Percentiles rank a stretch among this genome's conserved stretches.
Conservation (phyloP, 805 yeast genomes). For the Starmera dryadoides region DNA sequence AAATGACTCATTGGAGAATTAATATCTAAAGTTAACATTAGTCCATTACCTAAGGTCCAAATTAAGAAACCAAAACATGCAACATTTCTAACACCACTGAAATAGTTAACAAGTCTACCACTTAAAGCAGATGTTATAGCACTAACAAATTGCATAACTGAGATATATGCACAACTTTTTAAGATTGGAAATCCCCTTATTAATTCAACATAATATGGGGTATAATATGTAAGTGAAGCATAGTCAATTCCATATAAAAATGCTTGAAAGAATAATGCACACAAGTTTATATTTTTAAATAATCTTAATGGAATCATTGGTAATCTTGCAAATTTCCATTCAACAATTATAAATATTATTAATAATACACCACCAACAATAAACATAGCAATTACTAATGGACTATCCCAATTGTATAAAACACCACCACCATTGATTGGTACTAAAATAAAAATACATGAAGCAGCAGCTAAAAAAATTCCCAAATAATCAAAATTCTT, state of each 20-base stretch:
- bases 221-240: constrained; percentile 37
- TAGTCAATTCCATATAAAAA: constrained; percentile 44
- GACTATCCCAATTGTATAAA: constrained; percentile 46
- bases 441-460: constrained; percentile 40
- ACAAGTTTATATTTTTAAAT: constrained; percentile 28
- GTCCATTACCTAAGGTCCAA: constrained; percentile 24
- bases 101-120: constrained; percentile 30
- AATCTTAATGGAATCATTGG: constrained; percentile 48
- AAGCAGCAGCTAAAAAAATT: constrained; percentile 37
- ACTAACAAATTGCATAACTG: constrained; percentile 38
- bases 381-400: constrained; percentile 32
- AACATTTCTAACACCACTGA: constrained; percentile 3
- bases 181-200: constrained; percentile 29
- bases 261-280: constrained; percentile 28
- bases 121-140: constrained; percentile 32
- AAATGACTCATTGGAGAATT: constrained; percentile 28
- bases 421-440: constrained; percentile 60
- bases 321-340: constrained; percentile 31
- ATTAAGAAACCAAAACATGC: constrained; percentile 11
- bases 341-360: constrained; percentile 38
- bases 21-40: constrained; percentile 26
- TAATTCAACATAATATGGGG: constrained; percentile 43
- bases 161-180: constrained; percentile 27
- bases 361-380: constrained; percentile 35
- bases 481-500: constrained; percentile 51